Conservation (phyloP, 2,329 filamentous ascomycete species). For the Pseudogymnoascus sp. region DNA sequence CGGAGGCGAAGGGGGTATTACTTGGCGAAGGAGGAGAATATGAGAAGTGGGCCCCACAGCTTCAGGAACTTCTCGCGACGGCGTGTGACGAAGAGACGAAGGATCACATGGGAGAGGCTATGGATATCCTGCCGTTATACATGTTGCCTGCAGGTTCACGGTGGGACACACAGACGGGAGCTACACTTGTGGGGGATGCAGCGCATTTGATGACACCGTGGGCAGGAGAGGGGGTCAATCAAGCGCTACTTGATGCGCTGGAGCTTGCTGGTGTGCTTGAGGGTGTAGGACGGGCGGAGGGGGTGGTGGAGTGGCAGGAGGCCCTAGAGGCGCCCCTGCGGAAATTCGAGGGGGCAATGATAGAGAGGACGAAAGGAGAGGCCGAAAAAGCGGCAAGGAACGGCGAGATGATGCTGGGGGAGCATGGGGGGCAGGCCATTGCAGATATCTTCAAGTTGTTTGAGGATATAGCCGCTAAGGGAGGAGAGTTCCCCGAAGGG, state of each 20-base stretch:
- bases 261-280: slow-evolving; percentile 39
- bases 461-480: not conserved
- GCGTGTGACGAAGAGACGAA: slow-evolving; percentile 22
- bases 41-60: slow-evolving; percentile 22
- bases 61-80: slow-evolving; percentile 25
- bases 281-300: slow-evolving; percentile 19
- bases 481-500: not conserved
- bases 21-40: slow-evolving; percentile 22
- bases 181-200: slow-evolving; percentile 44
- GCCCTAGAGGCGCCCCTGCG: slow-evolving; percentile 18
- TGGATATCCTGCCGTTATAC: slow-evolving; percentile 22
- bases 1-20: slow-evolving; percentile 18
- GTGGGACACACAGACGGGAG: slow-evolving; percentile 25
- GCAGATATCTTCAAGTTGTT: not conserved
- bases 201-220: slow-evolving; percentile 42
- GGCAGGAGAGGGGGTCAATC: slow-evolving; percentile 37
- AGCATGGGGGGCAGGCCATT: not conserved
- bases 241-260: slow-evolving; percentile 33
- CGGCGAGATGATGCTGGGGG: slow-evolving; percentile 13
- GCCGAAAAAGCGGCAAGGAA: slow-evolving; percentile 13
- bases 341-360: slow-evolving; percentile 22
- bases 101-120: slow-evolving; percentile 11
- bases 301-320: slow-evolving; percentile 14
- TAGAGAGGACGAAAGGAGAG: slow-evolving; percentile 11
- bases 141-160: slow-evolving; percentile 16